Evolutionary conservation across 129 eudicot genomes (phyloP).

Genomic region (Mikania micrantha): DNA sequence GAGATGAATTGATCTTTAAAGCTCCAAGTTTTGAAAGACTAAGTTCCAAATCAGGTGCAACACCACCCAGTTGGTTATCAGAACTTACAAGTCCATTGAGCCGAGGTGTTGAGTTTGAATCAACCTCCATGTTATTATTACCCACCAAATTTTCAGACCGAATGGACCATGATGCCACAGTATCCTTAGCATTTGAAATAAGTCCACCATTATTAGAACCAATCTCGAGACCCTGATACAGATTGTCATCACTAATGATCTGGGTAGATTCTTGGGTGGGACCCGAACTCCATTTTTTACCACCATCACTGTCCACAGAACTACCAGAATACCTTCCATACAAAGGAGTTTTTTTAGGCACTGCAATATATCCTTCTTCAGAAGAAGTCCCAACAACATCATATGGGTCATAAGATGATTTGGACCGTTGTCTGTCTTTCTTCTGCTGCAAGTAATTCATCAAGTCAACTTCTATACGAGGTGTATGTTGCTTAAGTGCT

Average conservation of each 20-base stretch:
- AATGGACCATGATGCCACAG: constrained; percentile 36
- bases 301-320: constrained; percentile 76
- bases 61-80: constrained; percentile 31
- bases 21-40: constrained; percentile 40
- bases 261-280: constrained; percentile 49
- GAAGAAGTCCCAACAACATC: constrained; percentile 86
- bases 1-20: constrained; percentile 36
- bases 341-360: constrained; percentile 57
- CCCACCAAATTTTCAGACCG: constrained; percentile 33
- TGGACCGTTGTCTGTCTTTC: constrained; percentile 77
- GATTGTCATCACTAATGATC: constrained; percentile 29
- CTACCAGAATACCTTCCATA: constrained; percentile 78
- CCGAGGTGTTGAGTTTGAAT: constrained; percentile 43
- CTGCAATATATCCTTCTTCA: constrained; percentile 77
- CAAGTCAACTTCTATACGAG: constrained; percentile 96
- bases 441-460: constrained; percentile 93
- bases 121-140: constrained; percentile 29
- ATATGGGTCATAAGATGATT: constrained; percentile 70
- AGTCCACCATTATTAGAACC: constrained; percentile 39
- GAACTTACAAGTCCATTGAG: constrained; percentile 45
- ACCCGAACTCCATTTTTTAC: constrained; percentile 69
- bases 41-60: constrained; percentile 29
- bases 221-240: constrained; percentile 21
- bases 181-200: constrained; percentile 37
- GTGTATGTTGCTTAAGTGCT: constrained; percentile 92